Conservation (phyloP, 768 basidiomycete genomes). For the Sarcomyxa edulis region DNA sequence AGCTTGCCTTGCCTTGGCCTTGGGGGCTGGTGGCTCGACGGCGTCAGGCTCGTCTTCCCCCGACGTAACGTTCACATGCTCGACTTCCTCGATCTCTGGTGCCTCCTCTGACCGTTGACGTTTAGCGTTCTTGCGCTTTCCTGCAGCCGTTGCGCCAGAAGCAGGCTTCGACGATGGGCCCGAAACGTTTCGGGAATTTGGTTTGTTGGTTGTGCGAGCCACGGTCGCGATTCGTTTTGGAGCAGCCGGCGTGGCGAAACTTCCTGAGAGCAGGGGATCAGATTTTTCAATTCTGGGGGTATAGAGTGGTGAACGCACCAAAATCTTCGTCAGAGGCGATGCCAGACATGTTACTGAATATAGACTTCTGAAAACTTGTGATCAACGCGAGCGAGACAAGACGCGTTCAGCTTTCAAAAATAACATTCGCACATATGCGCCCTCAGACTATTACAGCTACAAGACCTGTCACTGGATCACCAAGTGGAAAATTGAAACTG, state of each 20-base stretch:
- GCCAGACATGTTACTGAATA: no score
- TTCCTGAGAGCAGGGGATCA: neutral
- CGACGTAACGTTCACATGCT: neutral
- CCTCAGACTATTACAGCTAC: no score
- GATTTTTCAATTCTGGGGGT: neutral
- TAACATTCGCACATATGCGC: no score
- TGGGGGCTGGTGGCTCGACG: neutral
- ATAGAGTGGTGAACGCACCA: constrained; percentile 1
- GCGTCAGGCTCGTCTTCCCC: constrained; percentile 8
- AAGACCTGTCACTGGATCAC: no score
- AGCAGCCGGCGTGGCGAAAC: constrained; percentile 3
- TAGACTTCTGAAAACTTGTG: no score
- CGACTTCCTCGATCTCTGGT: constrained; percentile 6
- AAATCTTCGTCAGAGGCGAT: constrained; percentile 5
- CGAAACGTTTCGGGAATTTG: neutral
- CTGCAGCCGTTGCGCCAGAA: constrained; percentile 9
- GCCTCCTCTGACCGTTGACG: constrained; percentile 3
- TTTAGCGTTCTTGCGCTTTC: constrained; percentile 11
- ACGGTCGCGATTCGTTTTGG: neutral
- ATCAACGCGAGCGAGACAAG: no score
- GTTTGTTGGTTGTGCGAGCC: neutral
- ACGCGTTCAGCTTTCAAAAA: no score
- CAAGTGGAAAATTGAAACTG: no score
- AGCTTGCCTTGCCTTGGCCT: constrained; percentile 1
- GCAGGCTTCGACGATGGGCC: constrained; percentile 8